Evolutionary conservation across 306 rosid species (phyloP).

Genomic region (Acacia crassicarpa): DNA sequence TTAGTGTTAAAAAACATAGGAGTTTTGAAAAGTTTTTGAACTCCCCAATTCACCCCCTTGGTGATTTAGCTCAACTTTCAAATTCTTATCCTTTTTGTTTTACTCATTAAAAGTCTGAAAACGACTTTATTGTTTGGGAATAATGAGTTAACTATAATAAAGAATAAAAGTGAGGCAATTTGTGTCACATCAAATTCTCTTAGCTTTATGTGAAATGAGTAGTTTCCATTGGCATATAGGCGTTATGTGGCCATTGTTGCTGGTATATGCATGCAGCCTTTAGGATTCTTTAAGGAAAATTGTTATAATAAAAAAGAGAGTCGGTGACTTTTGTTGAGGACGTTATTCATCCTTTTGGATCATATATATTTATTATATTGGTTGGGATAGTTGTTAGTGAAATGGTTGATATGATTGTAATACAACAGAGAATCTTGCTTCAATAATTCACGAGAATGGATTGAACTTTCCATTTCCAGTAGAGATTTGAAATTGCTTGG

Average conservation of each 20-base stretch:
- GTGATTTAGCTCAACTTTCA: too few species aligned
- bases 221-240: slow-evolving; percentile 31
- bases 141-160: slow-evolving; percentile 24
- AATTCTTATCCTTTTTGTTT: too few species aligned
- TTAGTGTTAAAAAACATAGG: too few species aligned
- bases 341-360: slow-evolving; percentile 46
- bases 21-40: too few species aligned
- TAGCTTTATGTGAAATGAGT: slow-evolving; percentile 41
- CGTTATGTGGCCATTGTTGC: slow-evolving; percentile 30
- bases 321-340: slow-evolving; percentile 31
- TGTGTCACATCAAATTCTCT: slow-evolving; percentile 37
- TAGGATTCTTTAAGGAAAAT: slow-evolving; percentile 38
- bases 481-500: background rate
- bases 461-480: slow-evolving; percentile 10
- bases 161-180: slow-evolving; percentile 40
- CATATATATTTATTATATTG: slow-evolving; percentile 14
- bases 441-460: background rate
- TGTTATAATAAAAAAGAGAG: slow-evolving; percentile 20
- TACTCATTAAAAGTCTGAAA: too few species aligned
- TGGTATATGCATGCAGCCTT: slow-evolving; percentile 33
- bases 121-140: too few species aligned
- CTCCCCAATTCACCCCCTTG: too few species aligned
- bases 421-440: background rate
- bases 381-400: slow-evolving; percentile 30
- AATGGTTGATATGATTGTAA: slow-evolving; percentile 15